Evolutionary conservation across 768 basidiomycete genomes (phyloP), one percentile per base, ranked within the genome.

Genomic region (Auriscalpium vulgare): DNA sequence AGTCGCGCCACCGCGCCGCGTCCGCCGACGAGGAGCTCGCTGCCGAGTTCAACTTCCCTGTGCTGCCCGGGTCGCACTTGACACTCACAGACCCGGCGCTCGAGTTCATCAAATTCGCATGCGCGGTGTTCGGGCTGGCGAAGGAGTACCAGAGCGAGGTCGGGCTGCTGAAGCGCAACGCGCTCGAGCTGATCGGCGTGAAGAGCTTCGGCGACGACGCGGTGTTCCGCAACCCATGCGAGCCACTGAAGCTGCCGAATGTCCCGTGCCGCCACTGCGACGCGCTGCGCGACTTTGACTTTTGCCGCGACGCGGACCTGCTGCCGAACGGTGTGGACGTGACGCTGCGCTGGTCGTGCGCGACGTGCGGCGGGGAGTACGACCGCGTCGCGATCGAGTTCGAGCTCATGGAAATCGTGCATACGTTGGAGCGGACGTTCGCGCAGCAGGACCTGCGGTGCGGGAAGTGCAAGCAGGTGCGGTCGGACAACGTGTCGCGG

Each of bases 391-490:
- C 83, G 40, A 94, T 99, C 66, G 95, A 98, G 70, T 85, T 91
- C 63, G 79, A 84, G 51, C 72, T 99, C 56, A 84, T 98, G 59
- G 84, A 88, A 48, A 74, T 87, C 68, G 80, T 93, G 21, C 79
- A 82, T 46, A 69, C 77, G 14, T 72, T 92, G 40, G 85, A 93
- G 68, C 77, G 83, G 37, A 76, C 81, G 37, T 93, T 88, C 63
- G 80, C 88, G 34, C 87, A 94, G 65, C 94, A 97, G 69, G 97
- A 99, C 67, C 72, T 98, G 59, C 79, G 84, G 10, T 99, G 97
- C 67, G 70, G 75, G 8, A 94, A 88, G 63, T 99, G 97, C 74
- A 83, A 88, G 67, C 91, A 94, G 71, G 82, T 97, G 58, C 93
- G 90, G 60, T 81, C 87, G 48, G 91, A 95, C 66, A 94, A 92